Percentiles rank a stretch among this genome's conserved stretches.
Evolutionary conservation across 1,139 yeast species (phyloP).

Genomic region (Hyphopichia burtonii): DNA sequence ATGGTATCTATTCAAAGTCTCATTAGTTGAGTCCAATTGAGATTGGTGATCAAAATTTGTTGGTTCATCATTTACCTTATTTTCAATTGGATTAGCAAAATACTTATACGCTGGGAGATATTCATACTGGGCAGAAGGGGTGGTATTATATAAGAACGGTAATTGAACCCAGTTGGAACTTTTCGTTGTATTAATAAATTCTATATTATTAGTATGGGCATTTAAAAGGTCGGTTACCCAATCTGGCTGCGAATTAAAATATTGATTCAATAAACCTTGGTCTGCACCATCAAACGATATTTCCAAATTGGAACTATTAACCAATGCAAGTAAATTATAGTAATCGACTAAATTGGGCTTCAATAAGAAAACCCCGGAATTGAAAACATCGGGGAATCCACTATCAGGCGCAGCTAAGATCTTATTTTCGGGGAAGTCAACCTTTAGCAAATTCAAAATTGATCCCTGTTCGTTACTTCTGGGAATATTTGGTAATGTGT

Average conservation of each 20-base stretch:
- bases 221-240: conserved; percentile 31
- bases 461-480: conserved; percentile 33
- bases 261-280: conserved; percentile 87
- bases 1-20: conserved; percentile 20
- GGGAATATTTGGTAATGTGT: conserved; percentile 62
- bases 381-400: conserved; percentile 96
- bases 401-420: conserved; percentile 84
- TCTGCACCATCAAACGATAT: conserved; percentile 90
- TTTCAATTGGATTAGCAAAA: conserved; percentile 32
- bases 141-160: conserved; percentile 84
- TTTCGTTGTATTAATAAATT: conserved; percentile 4
- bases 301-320: conserved; percentile 25
- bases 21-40: conserved; percentile 11
- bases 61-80: background rate
- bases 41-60: background rate
- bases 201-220: conserved; percentile 7
- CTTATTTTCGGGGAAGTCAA: conserved; percentile 35
- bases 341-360: conserved; percentile 55
- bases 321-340: conserved; percentile 39
- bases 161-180: conserved; percentile 60
- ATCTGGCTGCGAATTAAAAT: conserved; percentile 54
- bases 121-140: conserved; percentile 80
- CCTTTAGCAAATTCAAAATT: conserved; percentile 26
- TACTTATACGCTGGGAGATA: conserved; percentile 75
- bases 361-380: conserved; percentile 78